Evolutionary conservation across 2,329 filamentous ascomycete species (phyloP), one percentile per base, ranked within the genome.

Genomic region (Bipolaris gigantea): DNA sequence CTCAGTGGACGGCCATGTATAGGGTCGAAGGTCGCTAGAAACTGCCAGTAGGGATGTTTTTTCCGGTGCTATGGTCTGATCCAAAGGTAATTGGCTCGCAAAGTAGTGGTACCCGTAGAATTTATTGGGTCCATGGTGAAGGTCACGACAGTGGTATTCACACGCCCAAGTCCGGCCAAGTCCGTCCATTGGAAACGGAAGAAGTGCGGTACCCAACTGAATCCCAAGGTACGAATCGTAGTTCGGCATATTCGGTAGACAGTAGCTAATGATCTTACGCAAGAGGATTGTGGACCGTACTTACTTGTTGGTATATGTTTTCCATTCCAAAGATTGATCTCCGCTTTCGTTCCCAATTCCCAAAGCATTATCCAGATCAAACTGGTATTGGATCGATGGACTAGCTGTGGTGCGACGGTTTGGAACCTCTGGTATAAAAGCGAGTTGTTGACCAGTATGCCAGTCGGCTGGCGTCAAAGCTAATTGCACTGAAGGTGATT

Each of bases 251-350:
- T n/a, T 18, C 4, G 10, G 2, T 38, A 21, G 2, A 36, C 36
- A 38, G 35, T 43, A 41, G 48, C 41, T 50, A 2, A 21, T 50
- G 44, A 56, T 30, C n/a, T n/a, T 32, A 30, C n/a, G 21, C n/a
- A 47, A 46, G 19, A 50, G 47, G 7, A 52, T 35, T 35, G 8
- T 44, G 42, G 34, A 58, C 32, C 43, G n/a, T 7, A 58, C 56
- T 59, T 56, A 59, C 56, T 47, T 39, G 23, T 15, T 52, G 13
- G n/a, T 10, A 13, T 46, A 40, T 42, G 16, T 32, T 33, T 25
- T 21, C n/a, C 38, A 47, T 40, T 19, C 43, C 25, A 51, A 21
- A 35, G 7, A 21, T 15, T 10, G 38, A 3, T 9, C 32, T 21
- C 19, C 23, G 25, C 32, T 7, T 10, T 34, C 38, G 8, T 23